Percentiles rank a stretch among this genome's conserved stretches.
phyloP scores from a whole-genome alignment of 1,284 basidiomycete species.

The Moesziomyces aphidis region DNA sequence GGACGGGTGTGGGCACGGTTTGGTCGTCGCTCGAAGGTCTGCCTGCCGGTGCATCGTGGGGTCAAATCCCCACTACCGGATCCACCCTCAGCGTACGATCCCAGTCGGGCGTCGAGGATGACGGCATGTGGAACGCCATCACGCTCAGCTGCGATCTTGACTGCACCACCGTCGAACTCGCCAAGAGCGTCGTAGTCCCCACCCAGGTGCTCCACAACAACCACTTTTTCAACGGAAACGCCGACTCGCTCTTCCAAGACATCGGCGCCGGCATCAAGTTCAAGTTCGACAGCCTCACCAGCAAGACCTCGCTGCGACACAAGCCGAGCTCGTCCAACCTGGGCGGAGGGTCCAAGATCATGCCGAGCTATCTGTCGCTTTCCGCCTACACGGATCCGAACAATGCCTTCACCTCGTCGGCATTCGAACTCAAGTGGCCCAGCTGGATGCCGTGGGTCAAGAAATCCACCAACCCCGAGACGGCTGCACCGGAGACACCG shows the following conservation, averaged over 20 bases:
- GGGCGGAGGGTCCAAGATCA: slow-evolving; percentile 8
- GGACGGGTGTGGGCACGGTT: slow-evolving; percentile 53
- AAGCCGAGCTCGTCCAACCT: slow-evolving; percentile 13
- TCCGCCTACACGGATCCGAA: slow-evolving; percentile 43
- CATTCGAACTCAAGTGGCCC: slow-evolving; percentile 52
- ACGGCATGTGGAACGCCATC: slow-evolving; percentile 57
- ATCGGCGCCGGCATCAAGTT: slow-evolving; percentile 55
- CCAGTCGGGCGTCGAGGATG: slow-evolving; percentile 39
- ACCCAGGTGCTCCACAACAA: slow-evolving; percentile 45
- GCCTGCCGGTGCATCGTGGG: slow-evolving; percentile 43
- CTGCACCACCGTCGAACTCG: slow-evolving; percentile 44
- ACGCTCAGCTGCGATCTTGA: slow-evolving; percentile 50
- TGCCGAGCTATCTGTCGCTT: slow-evolving; percentile 35
- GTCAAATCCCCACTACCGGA: slow-evolving; percentile 32
- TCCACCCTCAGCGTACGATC: slow-evolving; percentile 21
- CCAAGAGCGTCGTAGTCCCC: slow-evolving; percentile 50
- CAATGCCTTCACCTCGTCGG: slow-evolving; percentile 12
- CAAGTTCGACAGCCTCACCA: slow-evolving; percentile 44
- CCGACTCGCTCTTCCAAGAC: slow-evolving; percentile 34
- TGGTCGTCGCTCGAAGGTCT: slow-evolving; percentile 52
- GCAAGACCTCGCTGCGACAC: slow-evolving; percentile 11
- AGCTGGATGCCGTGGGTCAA: slow-evolving; percentile 58
- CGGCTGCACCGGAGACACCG: background rate
- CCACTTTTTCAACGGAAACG: slow-evolving; percentile 56
- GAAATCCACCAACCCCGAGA: slow-evolving; percentile 6